Evolutionary conservation across 768 basidiomycete genomes (phyloP).

Genomic region (Crepidotus variabilis): DNA sequence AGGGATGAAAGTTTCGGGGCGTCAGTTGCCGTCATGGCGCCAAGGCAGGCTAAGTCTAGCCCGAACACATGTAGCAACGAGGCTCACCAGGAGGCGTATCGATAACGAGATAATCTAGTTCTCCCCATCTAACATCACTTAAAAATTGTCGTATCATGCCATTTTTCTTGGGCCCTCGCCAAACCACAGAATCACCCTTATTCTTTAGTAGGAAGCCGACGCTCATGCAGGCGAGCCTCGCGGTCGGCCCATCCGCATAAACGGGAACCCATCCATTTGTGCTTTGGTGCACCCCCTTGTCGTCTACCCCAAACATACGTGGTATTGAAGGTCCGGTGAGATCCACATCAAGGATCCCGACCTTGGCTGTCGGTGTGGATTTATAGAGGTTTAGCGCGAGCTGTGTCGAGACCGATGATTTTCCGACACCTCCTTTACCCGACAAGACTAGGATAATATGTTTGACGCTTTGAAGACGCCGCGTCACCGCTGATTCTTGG

Average conservation of each 20-base stretch:
- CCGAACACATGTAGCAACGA: not conserved
- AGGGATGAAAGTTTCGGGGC: constrained; percentile 27
- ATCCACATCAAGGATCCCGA: constrained; percentile 92
- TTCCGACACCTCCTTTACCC: constrained; percentile 98
- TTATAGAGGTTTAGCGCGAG: constrained; percentile 84
- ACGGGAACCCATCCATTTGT: constrained; percentile 98
- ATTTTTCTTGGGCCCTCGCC: constrained; percentile 98
- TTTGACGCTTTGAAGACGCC: constrained; percentile 70
- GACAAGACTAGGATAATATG: constrained; percentile 91
- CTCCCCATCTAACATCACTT: constrained; percentile 93
- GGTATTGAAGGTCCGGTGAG: constrained; percentile 94
- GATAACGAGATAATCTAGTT: constrained; percentile 87
- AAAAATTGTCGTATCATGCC: constrained; percentile 97
- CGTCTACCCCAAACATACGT: constrained; percentile 90
- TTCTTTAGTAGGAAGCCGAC: constrained; percentile 92
- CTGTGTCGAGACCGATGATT: constrained; percentile 93
- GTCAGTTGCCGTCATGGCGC: not conserved
- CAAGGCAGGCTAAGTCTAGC: not conserved
- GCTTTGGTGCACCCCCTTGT: constrained; percentile 86
- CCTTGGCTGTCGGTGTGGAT: constrained; percentile 60
- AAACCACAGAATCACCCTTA: constrained; percentile 91
- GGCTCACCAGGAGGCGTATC: constrained; percentile 93
- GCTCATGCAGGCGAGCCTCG: constrained; percentile 89
- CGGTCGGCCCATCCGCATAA: constrained; percentile 78
- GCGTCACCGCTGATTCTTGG: constrained; percentile 55